Percentiles rank a stretch among this genome's conserved stretches.
phyloP scores from a whole-genome alignment of 352 stramenopile genomes.

The Phytophthora brassicae region DNA sequence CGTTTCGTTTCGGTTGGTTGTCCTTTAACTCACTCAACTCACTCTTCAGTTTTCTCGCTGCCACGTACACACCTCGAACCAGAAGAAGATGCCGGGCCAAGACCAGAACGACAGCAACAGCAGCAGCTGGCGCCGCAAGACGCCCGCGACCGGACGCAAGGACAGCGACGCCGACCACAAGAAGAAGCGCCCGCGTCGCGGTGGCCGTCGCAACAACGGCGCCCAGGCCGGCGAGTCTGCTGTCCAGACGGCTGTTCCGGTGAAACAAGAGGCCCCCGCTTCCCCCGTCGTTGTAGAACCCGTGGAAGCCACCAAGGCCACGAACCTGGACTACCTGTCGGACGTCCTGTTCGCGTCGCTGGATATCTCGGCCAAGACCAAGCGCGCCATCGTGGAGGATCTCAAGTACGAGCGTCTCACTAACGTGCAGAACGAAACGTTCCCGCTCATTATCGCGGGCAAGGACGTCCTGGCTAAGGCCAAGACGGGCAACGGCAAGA shows the following conservation, averaged over 20 bases:
- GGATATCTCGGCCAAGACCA: slow-evolving; percentile 57
- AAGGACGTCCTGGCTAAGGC: slow-evolving; percentile 91
- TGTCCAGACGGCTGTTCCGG: not conserved
- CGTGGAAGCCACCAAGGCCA: slow-evolving; percentile 15
- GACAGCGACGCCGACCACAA: slow-evolving; percentile 45
- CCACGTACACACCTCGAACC: slow-evolving; percentile 11
- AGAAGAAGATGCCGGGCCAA: slow-evolving; percentile 22
- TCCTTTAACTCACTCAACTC: slow-evolving; percentile 18
- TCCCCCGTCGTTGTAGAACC: slow-evolving; percentile 1
- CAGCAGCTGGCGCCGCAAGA: slow-evolving; percentile 37
- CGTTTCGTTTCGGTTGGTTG: slow-evolving; percentile 19
- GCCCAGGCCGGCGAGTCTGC: slow-evolving; percentile 4
- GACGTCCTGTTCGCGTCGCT: slow-evolving; percentile 58
- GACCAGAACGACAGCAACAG: slow-evolving; percentile 21
- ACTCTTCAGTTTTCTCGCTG: slow-evolving; percentile 15
- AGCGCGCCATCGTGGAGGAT: slow-evolving; percentile 75
- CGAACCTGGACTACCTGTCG: slow-evolving; percentile 54
- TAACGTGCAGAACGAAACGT: slow-evolving; percentile 88
- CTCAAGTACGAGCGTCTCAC: slow-evolving; percentile 90
- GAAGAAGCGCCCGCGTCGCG: slow-evolving; percentile 58
- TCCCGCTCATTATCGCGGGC: slow-evolving; percentile 68
- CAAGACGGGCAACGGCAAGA: slow-evolving; percentile 92
- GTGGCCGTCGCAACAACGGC: slow-evolving; percentile 43
- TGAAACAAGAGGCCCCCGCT: not conserved
- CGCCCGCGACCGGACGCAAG: slow-evolving; percentile 36